Evolutionary conservation across 352 stramenopile genomes (phyloP).

Genomic region (Pythium graminicola): DNA sequence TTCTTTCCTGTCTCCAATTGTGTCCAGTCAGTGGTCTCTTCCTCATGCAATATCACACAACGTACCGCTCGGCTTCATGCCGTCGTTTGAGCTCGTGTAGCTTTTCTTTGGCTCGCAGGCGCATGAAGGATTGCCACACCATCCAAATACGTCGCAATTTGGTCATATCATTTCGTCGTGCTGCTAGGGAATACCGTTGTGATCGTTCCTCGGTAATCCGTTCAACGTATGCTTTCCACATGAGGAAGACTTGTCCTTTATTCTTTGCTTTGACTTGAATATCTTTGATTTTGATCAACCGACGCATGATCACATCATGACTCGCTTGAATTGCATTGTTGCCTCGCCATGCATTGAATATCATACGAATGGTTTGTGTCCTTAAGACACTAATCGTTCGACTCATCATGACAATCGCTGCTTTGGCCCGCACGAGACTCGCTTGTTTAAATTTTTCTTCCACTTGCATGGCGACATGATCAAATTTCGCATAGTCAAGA

Average conservation of each 20-base stretch:
- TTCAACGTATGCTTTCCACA: constrained; percentile 52
- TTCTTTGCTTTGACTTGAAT: constrained; percentile 40
- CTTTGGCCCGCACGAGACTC: constrained; percentile 62
- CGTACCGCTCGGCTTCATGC: constrained; percentile 38
- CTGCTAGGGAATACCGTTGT: constrained; percentile 52
- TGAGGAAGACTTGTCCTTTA: constrained; percentile 40
- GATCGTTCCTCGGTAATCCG: constrained; percentile 51
- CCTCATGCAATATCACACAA: too few species aligned
- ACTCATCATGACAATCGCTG: constrained; percentile 81
- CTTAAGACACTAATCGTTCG: constrained; percentile 47
- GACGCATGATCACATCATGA: constrained; percentile 49
- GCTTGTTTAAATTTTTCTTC: constrained; percentile 74
- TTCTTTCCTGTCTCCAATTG: constrained; percentile 8
- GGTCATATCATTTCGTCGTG: constrained; percentile 47
- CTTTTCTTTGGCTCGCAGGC: constrained; percentile 43
- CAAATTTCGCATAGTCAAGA: constrained; percentile 74
- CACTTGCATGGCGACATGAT: constrained; percentile 63
- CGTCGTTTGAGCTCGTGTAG: constrained; percentile 40
- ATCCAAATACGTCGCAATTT: constrained; percentile 35
- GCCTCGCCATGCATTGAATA: constrained; percentile 70
- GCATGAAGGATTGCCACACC: constrained; percentile 50
- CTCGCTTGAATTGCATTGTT: constrained; percentile 38
- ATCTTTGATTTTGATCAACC: constrained; percentile 63
- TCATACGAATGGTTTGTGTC: constrained; percentile 66
- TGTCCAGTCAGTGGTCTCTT: too few species aligned